Percentiles rank a stretch among this genome's conserved stretches.
These are phyloP conservation scores for Lecanicillium sp. DNA, from an alignment of 2,329 filamentous ascomycete genomes.

Conservation along the genomic window DNA sequence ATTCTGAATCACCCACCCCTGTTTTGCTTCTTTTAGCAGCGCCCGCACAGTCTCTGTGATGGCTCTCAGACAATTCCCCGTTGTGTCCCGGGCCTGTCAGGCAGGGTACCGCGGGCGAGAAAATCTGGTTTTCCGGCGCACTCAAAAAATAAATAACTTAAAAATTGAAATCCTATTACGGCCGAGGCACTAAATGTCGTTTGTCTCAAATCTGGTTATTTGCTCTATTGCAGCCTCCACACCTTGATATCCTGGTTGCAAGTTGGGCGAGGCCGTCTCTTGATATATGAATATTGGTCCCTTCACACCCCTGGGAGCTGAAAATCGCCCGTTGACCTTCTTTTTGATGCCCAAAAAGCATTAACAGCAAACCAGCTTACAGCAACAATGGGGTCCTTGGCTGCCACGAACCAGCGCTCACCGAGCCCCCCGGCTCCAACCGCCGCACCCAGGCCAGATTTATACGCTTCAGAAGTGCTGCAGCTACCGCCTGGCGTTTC, in stretches of 20 bases:
- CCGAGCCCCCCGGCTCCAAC: neutral
- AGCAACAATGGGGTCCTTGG: slow-evolving; percentile 2
- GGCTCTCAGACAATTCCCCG: slow-evolving; percentile 7
- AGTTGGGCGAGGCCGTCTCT: neutral
- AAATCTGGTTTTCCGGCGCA: neutral
- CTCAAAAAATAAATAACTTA: slow-evolving; percentile 2
- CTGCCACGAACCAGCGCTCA: slow-evolving; percentile 1
- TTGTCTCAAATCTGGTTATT: too few relatives aligned
- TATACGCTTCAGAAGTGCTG: slow-evolving; percentile 24
- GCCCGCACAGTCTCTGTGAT: neutral
- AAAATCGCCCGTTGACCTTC: too few relatives aligned
- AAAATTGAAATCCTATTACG: neutral
- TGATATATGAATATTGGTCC: slow-evolving; percentile 3
- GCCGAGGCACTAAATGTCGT: too few relatives aligned
- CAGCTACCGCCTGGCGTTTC: slow-evolving; percentile 21
- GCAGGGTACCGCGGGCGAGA: neutral
- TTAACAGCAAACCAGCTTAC: neutral
- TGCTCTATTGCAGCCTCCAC: too few relatives aligned
- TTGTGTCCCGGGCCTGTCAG: slow-evolving; percentile 1
- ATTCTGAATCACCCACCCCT: slow-evolving; percentile 1
- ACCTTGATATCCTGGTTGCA: too few relatives aligned
- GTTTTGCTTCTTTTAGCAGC: slow-evolving; percentile 6
- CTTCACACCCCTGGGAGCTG: too few relatives aligned
- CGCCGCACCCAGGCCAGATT: neutral
- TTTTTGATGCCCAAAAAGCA: too few relatives aligned